Evolutionary conservation across 495 filamentous ascomycete genomes (phyloP), one percentile per base, ranked within the genome.

Genomic region (Penicillium canariense): DNA sequence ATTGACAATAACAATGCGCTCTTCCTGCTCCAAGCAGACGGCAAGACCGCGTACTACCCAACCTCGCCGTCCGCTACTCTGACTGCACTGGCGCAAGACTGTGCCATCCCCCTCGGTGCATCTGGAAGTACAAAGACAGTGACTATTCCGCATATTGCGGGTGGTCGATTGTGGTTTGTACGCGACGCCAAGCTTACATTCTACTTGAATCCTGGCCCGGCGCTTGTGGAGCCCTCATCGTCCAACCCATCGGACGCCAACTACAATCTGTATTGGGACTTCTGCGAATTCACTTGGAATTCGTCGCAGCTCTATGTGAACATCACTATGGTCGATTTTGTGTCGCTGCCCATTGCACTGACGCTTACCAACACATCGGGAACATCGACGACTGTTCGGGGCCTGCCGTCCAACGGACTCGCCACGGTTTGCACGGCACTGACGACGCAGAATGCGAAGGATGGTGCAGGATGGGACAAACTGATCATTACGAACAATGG

Each of bases 231-330:
- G 66, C 88, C 88, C 0, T 82, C 80, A 5, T 80, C 85, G 10
- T 84, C 81, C 12, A 90, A 90, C 61, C 66, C 75, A 0, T 68
- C 76, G 0, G 88, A 91, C 63, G 70, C 82, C 0, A 90, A 90
- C 60, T 83, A 85, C 63, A 76, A 81, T 26, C 68, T 82, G 26
- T 59, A 66, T 42, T 91, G 87, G 84, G 78, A 74, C 27, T 91
- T 91, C 61, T 79, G 75, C 68, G 88, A 91, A 64, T 88, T 90
- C 66, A 91, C 88, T 3, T 87, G 79, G 70, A 88, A 88, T 66
- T 62, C 63, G 43, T 50, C 68, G 17, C 82, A 90, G 68, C 75
- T 90, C 3, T 91, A 86, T 63, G 86, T 81, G 45, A 91, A 91
- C 61, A 87, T 90, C 59, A 80, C 75, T 48, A 86, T 86, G 58